Base-by-base conservation (phyloP, 495 filamentous ascomycete genomes). In the Talaromyces stipitatus region DNA sequence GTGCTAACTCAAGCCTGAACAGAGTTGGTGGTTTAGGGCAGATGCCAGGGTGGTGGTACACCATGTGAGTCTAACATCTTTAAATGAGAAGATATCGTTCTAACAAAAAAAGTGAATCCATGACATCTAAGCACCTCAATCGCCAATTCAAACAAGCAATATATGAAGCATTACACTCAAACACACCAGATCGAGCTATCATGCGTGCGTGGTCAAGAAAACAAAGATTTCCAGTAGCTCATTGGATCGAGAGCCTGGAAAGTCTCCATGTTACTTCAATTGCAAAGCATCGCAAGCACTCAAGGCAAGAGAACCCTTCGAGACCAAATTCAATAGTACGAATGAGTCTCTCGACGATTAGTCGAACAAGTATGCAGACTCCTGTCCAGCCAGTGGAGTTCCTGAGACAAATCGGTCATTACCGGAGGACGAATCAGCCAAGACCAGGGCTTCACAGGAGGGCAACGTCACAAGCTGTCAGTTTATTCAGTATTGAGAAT, bases 1-100 rank as follows among this genome's bases (percentile, higher is more conserved):
- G 14, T 20, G 5, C 48, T 45, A 28, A 46, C 51, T 24, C 27
- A 5, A 30, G 4, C 3, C 3, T n/a, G 2, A 38, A 47, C 38
- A 55, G 71, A 48, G 71, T 76, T 18, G 73, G 73, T 57, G 85
- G 85, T 29, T 69, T 88, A 24, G 85, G 85, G 8, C 80, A 85
- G 52, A 87, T 87, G 83, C 85, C 85, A 5, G 85, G 85, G 14
- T 87, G 82, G 77, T 87, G 84, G 84, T 86, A 78, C 62, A 85
- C 82, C 2, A 75, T 87, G 46, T 66, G 64, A 56, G 58, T 50
- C 3, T 62, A 59, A 0, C 58, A 61, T 32, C 58, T 48, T 27
- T 38, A 2, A 20, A 16, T 8, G 14, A 27, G 29, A 4, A 27
- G 18, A 45, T 4, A 30, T 10, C 18, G 7, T 6, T 11, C 58